A percentile compares a stretch with the other conserved stretches of the same genome.
Evolutionary conservation across 2,329 filamentous ascomycete genomes (phyloP).

Genomic region (Trichophyton equinum): DNA sequence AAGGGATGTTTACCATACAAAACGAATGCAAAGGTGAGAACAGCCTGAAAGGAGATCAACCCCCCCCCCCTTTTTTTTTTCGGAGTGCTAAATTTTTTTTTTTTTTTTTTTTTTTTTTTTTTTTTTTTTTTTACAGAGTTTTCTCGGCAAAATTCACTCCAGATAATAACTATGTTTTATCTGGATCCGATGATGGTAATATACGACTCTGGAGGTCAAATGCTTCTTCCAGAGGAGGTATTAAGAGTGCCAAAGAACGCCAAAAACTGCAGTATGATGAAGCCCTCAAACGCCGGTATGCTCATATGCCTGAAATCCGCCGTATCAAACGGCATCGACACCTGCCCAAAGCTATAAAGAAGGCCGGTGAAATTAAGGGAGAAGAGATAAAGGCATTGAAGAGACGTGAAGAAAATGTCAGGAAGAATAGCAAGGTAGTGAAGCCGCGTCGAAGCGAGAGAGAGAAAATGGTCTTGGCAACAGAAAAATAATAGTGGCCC

Average conservation of each 20-base stretch:
- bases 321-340: constrained; percentile 86
- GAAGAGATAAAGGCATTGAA: constrained; percentile 82
- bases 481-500: constrained; percentile 40
- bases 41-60: no score
- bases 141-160: constrained; percentile 76
- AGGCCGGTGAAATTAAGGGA: constrained; percentile 85
- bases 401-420: constrained; percentile 83
- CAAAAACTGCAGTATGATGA: constrained; percentile 88
- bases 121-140: constrained; percentile 41
- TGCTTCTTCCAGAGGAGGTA: constrained; percentile 67
- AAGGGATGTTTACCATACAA: constrained; percentile 91
- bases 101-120: no score
- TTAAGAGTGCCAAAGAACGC: constrained; percentile 74
- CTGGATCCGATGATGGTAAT: constrained; percentile 88
- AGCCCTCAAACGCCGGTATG: constrained; percentile 67
- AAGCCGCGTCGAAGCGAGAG: constrained; percentile 63
- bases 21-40: constrained; percentile 68
- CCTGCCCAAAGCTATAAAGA: constrained; percentile 85
- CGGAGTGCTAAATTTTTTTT: not conserved
- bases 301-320: constrained; percentile 91
- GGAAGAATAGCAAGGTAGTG: constrained; percentile 75
- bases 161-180: constrained; percentile 79
- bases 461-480: constrained; percentile 80
- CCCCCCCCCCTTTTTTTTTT: no score
- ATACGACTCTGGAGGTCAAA: constrained; percentile 79